Conservation (phyloP, 495 filamentous ascomycete species). For the Aspergillus kassunensis region DNA sequence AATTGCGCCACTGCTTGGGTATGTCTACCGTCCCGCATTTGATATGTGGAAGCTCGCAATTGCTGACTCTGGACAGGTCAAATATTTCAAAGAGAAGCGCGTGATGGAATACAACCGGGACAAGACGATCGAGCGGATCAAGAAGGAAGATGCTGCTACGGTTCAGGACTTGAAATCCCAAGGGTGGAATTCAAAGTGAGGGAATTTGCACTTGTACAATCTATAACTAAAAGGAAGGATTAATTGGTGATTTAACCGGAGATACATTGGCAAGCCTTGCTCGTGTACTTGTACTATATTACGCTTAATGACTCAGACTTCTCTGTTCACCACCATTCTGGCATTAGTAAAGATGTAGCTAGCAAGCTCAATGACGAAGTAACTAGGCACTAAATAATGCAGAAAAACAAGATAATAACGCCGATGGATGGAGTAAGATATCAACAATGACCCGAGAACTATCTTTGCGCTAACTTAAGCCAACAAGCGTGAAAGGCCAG, state of each 20-base stretch:
- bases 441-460: background rate
- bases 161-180: slow-evolving; percentile 51
- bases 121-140: slow-evolving; percentile 70
- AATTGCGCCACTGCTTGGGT: slow-evolving; percentile 83
- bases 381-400: background rate
- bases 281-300: slow-evolving; percentile 14
- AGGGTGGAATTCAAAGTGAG: slow-evolving; percentile 31
- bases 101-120: slow-evolving; percentile 88
- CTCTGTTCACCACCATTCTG: background rate
- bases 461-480: background rate
- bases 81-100: slow-evolving; percentile 94
- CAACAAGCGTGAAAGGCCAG: background rate
- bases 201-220: slow-evolving; percentile 11
- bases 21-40: slow-evolving; percentile 25
- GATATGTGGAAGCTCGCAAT: too few relatives aligned
- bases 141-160: slow-evolving; percentile 68
- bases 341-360: slow-evolving; percentile 5
- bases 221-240: too few relatives aligned
- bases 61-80: slow-evolving; percentile 59
- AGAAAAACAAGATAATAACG: background rate
- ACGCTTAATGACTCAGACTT: slow-evolving; percentile 14
- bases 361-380: background rate
- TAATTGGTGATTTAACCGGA: background rate
- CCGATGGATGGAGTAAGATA: background rate
- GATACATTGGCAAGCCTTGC: background rate